Evolutionary conservation across 202 grass and related monocot species (phyloP), one percentile per base, ranked within the genome.

Genomic region (Carex sylvatica): DNA sequence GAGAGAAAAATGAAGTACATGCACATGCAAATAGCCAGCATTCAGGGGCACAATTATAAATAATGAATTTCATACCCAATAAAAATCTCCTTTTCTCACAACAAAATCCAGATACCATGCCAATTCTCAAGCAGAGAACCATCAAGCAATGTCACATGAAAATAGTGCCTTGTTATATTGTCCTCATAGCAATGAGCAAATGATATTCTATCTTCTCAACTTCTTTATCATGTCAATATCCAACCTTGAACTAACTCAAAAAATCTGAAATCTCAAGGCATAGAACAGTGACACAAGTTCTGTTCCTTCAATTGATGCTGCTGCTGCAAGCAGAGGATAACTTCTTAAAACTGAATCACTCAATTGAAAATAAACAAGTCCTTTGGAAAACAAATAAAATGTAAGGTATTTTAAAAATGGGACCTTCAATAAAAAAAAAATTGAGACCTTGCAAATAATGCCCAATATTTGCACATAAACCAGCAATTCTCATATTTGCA

Each of bases 51-150:
- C 31, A 75, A 55, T 1, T 55, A 14, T 47, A 75, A 55, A 54
- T 75, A 54, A 24, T n/a, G 49, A 54, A 26, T 31, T 75, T 18
- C 38, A 61, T 97, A 94, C 94, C 94, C 94, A 97, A 78, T 97
- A 88, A 91, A 97, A 97, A 91, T 97, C 92, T 20, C 88, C 90
- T 86, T 94, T 82, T 61, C 84, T 92, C 82, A 91, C 95, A 80
- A 91, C 92, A 91, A 90, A 98, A 64, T 94, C 90, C 88, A 98
- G 90, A 90, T 98, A 98, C 20, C 23, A 74, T 94, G 91, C 90
- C 95, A 98, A 87, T 90, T 98, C 83, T 90, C 84, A 83, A 94
- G 92, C 80, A 94, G 90, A 70, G 60, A 67, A 78, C 88, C 82
- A 87, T 94, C 95, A 69, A 98, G 85, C 80, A 84, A 87, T 79